Percentiles rank a stretch among this genome's conserved stretches.
Evolutionary conservation across 352 stramenopile genomes (phyloP).

Genomic region (Thraustotheca clavata): DNA sequence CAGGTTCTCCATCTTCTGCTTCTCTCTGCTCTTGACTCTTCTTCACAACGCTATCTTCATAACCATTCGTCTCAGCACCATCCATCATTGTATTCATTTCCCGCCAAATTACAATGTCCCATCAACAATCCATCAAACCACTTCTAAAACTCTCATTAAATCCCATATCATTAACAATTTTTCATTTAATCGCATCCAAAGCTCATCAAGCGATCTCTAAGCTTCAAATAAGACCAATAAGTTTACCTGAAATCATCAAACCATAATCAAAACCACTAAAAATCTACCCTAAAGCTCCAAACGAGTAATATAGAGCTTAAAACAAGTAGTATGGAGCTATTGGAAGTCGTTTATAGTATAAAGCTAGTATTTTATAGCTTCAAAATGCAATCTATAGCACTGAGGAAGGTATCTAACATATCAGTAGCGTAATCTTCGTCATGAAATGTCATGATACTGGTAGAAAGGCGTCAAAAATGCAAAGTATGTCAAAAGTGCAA

Average conservation of each 20-base stretch:
- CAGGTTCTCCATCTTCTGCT: constrained; percentile 29
- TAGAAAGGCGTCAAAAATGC: too few relatives aligned
- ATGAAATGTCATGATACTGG: too few relatives aligned
- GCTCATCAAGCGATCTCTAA: background rate
- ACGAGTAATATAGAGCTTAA: background rate
- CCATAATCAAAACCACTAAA: too few relatives aligned
- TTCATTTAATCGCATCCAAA: background rate
- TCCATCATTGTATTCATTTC: background rate
- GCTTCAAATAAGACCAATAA: background rate
- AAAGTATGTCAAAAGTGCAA: too few relatives aligned
- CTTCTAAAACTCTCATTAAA: background rate
- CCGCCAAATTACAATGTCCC: background rate
- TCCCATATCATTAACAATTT: background rate
- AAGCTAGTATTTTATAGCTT: background rate
- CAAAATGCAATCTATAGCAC: background rate
- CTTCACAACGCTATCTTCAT: constrained; percentile 24
- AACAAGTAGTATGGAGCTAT: background rate
- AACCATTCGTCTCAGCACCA: too few relatives aligned
- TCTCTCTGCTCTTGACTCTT: constrained; percentile 29
- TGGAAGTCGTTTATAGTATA: background rate
- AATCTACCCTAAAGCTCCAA: background rate
- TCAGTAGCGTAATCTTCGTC: background rate
- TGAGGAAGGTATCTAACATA: background rate
- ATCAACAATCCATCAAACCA: background rate
- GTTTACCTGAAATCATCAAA: too few relatives aligned